Conservation (phyloP, 768 basidiomycete species). For the Punctularia strigosozonata region DNA sequence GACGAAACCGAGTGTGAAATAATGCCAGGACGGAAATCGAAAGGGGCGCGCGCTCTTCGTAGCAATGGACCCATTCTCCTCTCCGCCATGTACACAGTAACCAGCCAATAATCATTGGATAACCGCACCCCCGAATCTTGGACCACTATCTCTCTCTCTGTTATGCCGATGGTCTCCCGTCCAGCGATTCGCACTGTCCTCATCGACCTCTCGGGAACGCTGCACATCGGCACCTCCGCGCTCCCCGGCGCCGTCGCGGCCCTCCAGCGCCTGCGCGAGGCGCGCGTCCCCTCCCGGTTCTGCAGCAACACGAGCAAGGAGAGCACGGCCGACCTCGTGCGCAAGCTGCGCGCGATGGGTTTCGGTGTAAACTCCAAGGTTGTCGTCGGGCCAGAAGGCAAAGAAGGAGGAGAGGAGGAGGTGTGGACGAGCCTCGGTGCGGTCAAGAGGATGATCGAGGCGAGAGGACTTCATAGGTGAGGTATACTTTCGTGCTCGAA, state of each 20-base stretch:
- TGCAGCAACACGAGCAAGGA: constrained; percentile 69
- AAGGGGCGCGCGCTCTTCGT: too few species aligned
- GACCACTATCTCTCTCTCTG: too few species aligned
- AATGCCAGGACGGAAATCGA: too few species aligned
- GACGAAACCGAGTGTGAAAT: too few species aligned
- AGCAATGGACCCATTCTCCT: too few species aligned
- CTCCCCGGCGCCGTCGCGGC: constrained; percentile 38
- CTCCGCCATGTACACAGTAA: too few species aligned
- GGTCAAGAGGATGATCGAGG: constrained; percentile 31
- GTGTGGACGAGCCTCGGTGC: constrained; percentile 58
- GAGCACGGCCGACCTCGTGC: constrained; percentile 31
- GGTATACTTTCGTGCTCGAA: constrained; percentile 5
- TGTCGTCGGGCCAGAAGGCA: too few species aligned
- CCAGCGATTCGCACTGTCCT: constrained; percentile 39
- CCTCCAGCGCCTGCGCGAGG: constrained; percentile 19
- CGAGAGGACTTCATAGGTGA: constrained; percentile 30
- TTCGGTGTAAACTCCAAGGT: constrained; percentile 33
- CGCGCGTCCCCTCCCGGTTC: constrained; percentile 31
- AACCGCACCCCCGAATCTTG: too few species aligned
- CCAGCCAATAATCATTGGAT: too few species aligned
- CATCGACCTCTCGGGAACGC: constrained; percentile 58
- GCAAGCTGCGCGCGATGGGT: constrained; percentile 33
- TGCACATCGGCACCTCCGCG: constrained; percentile 41
- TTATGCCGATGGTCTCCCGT: constrained; percentile 9
- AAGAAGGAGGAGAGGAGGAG: constrained; percentile 17